These are phyloP conservation scores for Cyathus olla DNA, from an alignment of 1,284 basidiomycete species.

Conservation along the genomic window DNA sequence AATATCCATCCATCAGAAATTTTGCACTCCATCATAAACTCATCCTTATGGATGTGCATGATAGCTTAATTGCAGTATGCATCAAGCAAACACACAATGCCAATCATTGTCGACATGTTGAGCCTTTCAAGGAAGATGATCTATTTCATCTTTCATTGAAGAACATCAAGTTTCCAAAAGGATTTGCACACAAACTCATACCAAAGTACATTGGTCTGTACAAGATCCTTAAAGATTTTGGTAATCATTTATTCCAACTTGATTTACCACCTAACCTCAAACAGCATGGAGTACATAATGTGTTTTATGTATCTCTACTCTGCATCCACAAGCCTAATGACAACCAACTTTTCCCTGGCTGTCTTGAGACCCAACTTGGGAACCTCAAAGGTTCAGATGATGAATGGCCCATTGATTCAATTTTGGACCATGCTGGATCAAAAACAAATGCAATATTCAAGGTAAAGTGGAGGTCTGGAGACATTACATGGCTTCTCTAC, in stretches of 20 bases:
- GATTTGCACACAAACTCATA: conserved; percentile 7
- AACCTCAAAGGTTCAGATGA: background rate
- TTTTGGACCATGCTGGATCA: background rate
- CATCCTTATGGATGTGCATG: conserved; percentile 37
- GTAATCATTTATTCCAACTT: conserved; percentile 18
- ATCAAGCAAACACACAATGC: conserved; percentile 36
- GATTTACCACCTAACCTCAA: conserved; percentile 18
- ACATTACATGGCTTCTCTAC: background rate
- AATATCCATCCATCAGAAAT: conserved; percentile 30
- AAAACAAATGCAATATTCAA: background rate
- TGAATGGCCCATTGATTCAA: background rate
- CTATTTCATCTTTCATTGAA: conserved; percentile 40
- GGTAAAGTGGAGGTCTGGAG: background rate
- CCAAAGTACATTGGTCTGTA: conserved; percentile 10
- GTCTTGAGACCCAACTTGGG: conserved; percentile 14
- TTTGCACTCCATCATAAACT: conserved; percentile 30
- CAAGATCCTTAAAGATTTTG: background rate
- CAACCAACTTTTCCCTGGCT: conserved; percentile 30
- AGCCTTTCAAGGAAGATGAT: conserved; percentile 28
- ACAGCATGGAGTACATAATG: conserved; percentile 22
- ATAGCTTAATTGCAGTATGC: conserved; percentile 36
- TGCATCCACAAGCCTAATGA: conserved; percentile 28
- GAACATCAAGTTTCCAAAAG: conserved; percentile 26
- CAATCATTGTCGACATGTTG: conserved; percentile 22
- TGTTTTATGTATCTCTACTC: conserved; percentile 31